A percentile compares a stretch with the other conserved stretches of the same genome.
These are phyloP conservation scores for Diplotaxis tenuifolia DNA, from an alignment of 345 rosid genomes.

Conservation along the genomic window DNA sequence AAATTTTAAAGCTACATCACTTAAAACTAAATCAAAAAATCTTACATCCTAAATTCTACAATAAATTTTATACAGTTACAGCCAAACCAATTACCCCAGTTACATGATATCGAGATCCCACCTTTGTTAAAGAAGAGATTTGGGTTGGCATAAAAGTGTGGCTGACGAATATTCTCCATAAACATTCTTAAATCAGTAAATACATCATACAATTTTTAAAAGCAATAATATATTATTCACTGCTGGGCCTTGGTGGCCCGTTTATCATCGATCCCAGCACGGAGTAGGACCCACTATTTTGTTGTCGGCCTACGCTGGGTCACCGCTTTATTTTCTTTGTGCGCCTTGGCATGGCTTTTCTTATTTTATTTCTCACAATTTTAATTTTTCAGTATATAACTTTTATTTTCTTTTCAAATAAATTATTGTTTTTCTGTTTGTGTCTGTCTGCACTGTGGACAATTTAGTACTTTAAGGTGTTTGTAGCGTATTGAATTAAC, in stretches of 20 bases:
- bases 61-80: too few relatives aligned
- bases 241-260: conserved; percentile 36
- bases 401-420: background rate
- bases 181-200: background rate
- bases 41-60: too few relatives aligned
- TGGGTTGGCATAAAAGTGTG: background rate
- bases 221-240: background rate
- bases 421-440: background rate
- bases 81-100: too few relatives aligned
- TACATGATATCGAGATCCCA: background rate
- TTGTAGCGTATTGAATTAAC: background rate
- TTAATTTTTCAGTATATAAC: conserved; percentile 8
- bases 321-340: conserved; percentile 25
- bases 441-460: background rate
- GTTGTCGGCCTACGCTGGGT: conserved; percentile 41
- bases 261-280: conserved; percentile 23
- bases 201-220: background rate
- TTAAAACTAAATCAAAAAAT: too few relatives aligned
- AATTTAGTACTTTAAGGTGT: conserved; percentile 18
- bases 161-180: background rate
- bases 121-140: background rate
- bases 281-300: conserved; percentile 32
- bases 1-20: too few relatives aligned
- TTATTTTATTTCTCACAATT: conserved; percentile 5
- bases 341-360: conserved; percentile 33